Conservation (phyloP, 2,329 filamentous ascomycete genomes). For the Cadophora gregata region DNA sequence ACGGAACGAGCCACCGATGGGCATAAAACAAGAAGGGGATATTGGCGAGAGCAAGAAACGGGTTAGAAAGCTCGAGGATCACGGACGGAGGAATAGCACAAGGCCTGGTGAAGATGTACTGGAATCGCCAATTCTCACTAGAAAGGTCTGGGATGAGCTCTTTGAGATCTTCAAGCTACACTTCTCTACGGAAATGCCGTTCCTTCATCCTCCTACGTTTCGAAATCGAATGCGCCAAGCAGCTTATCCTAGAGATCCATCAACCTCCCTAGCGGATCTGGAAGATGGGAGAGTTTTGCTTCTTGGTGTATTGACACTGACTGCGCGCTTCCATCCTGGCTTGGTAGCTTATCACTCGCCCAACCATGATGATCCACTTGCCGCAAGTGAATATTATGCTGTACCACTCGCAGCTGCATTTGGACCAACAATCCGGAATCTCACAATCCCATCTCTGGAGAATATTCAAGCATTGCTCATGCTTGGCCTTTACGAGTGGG, state of each 20-base stretch:
- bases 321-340: slow-evolving; percentile 69
- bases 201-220: slow-evolving; percentile 71
- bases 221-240: slow-evolving; percentile 56
- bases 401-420: slow-evolving; percentile 60
- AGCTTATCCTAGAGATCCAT: slow-evolving; percentile 44
- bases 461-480: slow-evolving; percentile 72
- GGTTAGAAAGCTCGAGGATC: slow-evolving; percentile 46
- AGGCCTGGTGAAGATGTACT: slow-evolving; percentile 64
- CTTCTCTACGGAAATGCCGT: slow-evolving; percentile 74
- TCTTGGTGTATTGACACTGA: slow-evolving; percentile 71
- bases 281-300: slow-evolving; percentile 63
- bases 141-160: slow-evolving; percentile 70
- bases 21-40: slow-evolving; percentile 40
- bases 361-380: slow-evolving; percentile 52
- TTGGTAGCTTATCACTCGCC: slow-evolving; percentile 57
- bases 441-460: slow-evolving; percentile 62
- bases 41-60: slow-evolving; percentile 55
- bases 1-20: slow-evolving; percentile 39
- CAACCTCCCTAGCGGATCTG: slow-evolving; percentile 34
- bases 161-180: slow-evolving; percentile 74
- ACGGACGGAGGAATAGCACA: slow-evolving; percentile 42
- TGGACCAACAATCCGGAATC: slow-evolving; percentile 53
- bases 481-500: slow-evolving; percentile 76
- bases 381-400: slow-evolving; percentile 70
- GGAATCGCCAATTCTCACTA: slow-evolving; percentile 65